These are phyloP conservation scores for Neurospora sp. DNA, from an alignment of 495 filamentous ascomycete species.

Conservation along the genomic window DNA sequence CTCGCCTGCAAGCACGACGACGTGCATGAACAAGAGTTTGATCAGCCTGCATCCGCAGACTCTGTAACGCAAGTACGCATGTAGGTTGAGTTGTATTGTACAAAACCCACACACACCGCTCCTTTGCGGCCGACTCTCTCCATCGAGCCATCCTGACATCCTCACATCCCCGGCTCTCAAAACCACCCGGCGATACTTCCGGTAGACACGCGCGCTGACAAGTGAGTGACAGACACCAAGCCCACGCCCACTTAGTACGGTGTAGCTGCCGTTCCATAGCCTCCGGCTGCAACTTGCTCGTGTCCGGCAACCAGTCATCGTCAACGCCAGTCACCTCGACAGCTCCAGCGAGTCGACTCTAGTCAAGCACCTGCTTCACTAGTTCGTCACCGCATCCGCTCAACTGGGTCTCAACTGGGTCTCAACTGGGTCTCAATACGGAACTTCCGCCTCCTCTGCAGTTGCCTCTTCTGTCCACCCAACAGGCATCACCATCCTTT, in stretches of 20 bases:
- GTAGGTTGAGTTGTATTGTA: neutral
- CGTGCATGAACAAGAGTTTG: neutral
- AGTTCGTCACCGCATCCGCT: neutral
- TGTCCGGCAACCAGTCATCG: neutral
- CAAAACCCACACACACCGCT: neutral
- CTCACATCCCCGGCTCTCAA: neutral
- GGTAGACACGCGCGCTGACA: neutral
- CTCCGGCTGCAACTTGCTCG: neutral
- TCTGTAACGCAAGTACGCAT: slow-evolving; percentile 1
- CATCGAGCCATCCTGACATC: neutral
- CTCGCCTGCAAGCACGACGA: neutral
- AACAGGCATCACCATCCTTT: neutral
- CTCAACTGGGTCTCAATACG: neutral
- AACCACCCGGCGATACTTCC: neutral
- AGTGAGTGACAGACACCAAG: neutral
- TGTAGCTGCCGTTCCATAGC: neutral
- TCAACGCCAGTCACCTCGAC: neutral
- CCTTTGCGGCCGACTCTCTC: neutral
- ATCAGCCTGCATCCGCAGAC: neutral
- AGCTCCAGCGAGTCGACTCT: neutral
- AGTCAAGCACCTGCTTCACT: neutral
- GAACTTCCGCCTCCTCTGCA: neutral
- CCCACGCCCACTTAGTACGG: neutral
- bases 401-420: neutral
- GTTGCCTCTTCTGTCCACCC: neutral